Conservation (phyloP, 2,329 filamentous ascomycete species). For the Cladophialophora yegresii region DNA sequence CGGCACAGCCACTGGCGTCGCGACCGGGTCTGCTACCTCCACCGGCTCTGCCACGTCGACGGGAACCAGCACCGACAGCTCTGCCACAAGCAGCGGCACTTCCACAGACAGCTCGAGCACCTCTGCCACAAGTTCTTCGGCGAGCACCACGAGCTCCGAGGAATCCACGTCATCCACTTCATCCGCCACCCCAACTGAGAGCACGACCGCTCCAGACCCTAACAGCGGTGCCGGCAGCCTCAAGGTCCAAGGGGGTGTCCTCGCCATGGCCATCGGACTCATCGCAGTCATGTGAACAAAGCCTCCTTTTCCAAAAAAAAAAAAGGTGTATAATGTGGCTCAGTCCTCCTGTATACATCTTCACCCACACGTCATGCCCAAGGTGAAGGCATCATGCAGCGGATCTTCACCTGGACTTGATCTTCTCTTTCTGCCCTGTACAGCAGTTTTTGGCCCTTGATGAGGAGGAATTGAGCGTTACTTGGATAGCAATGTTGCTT, state of each 20-base stretch:
- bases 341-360: conserved; percentile 12
- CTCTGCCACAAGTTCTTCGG: conserved; percentile 31
- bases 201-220: conserved; percentile 42
- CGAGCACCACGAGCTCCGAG: conserved; percentile 25
- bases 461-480: background rate
- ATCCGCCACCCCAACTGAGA: conserved; percentile 23
- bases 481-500: conserved; percentile 4
- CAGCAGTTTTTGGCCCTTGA: background rate
- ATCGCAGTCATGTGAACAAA: conserved; percentile 42
- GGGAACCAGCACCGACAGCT: conserved; percentile 34
- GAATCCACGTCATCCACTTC: conserved; percentile 18
- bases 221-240: conserved; percentile 39
- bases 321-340: conserved; percentile 1
- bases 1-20: conserved; percentile 40
- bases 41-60: conserved; percentile 34
- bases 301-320: background rate
- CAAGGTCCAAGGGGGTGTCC: conserved; percentile 42
- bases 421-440: conserved; percentile 5
- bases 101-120: conserved; percentile 19
- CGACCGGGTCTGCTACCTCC: conserved; percentile 33
- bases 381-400: background rate
- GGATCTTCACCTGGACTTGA: background rate
- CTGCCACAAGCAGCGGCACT: conserved; percentile 26
- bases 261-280: conserved; percentile 42
- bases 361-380: background rate